Base-by-base conservation (phyloP, 192 early-diverging fungal species). In the Kappamyces sp. region DNA sequence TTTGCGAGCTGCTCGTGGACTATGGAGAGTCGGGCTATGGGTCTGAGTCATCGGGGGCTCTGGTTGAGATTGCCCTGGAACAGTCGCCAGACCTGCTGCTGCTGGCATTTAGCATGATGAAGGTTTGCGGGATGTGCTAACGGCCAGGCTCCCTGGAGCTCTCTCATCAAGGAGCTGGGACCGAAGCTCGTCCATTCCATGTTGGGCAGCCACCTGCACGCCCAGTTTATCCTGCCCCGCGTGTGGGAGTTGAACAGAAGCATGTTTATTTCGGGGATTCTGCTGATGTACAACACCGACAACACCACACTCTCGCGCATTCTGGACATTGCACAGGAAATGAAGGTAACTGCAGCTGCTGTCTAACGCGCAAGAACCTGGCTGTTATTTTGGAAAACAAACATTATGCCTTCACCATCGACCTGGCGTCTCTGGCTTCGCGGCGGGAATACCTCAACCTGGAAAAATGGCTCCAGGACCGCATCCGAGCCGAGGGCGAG, bases 381-480 rank as follows among this genome's bases (percentile, higher is more conserved):
- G 40, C 13, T 13, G 6, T 41, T 6, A 78, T 93, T 34, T 65
- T 93, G 5, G 84, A 89, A 49, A 66, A 75, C 8, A 82, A 85
- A 49, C 80, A 81, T 2, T 84, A 76, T 51, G 63, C 67, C 1
- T 91, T 93, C 66, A 57, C 86, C 0, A 87, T 93, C 48, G 91
- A 91, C 51, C 62, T 93, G 13, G 89, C 89, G 33, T 79, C 87
- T 0, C 68, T 93, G 8, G 89, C 91, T 2, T 85, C 85, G 1
- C 74, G 88, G 4, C 70, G 87, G 32, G 87, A 90, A 57, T 87
- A 83, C 49, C 64, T 93, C 2, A 90, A 88, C 54, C 62, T 93
- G 1, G 91, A 91, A 60, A 90, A 90, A 65, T 93, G 89, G 89
- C 65, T 93, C 5, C 80, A 76, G 55, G 89, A 89, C 47, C 84